phyloP scores from a whole-genome alignment of 176 grass and related monocot genomes.

The Eragrostis curvula region DNA sequence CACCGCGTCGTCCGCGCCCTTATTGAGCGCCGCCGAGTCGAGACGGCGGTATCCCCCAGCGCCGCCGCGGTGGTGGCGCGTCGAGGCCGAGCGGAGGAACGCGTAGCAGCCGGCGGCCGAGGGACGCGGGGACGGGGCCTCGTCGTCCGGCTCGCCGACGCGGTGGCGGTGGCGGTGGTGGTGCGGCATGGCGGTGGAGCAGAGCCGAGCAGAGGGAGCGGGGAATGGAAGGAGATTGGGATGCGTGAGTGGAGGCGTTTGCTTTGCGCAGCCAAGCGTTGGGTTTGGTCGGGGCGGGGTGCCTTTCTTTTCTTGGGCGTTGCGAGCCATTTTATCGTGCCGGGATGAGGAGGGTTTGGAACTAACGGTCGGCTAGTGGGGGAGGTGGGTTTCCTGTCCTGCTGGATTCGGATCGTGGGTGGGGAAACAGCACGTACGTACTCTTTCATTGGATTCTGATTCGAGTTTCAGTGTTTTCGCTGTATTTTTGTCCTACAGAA shows the following conservation, averaged over 20 bases:
- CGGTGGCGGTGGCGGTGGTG: neutral
- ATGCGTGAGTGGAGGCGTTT: neutral
- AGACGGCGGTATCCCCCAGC: conserved; percentile 39
- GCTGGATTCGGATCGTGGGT: conserved; percentile 12
- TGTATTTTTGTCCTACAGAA: neutral
- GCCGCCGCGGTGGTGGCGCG: neutral
- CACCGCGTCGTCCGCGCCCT: neutral
- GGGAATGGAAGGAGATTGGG: too few relatives aligned
- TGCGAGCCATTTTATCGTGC: conserved; percentile 4
- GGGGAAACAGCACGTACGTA: neutral
- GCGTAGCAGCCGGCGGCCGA: conserved; percentile 55
- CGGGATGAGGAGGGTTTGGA: neutral
- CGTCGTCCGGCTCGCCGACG: neutral
- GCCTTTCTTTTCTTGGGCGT: conserved; percentile 25
- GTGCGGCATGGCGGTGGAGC: conserved; percentile 25
- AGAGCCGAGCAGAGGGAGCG: neutral
- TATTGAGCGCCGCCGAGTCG: conserved; percentile 14
- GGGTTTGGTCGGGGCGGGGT: neutral
- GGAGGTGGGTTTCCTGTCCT: conserved; percentile 4
- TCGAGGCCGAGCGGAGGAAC: conserved; percentile 54
- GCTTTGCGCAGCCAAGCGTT: neutral
- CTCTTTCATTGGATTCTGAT: neutral
- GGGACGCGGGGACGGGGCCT: conserved; percentile 38
- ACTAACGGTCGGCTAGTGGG: conserved; percentile 17
- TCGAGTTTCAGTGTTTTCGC: neutral